These are phyloP conservation scores for Phialocephala sp. DNA, from an alignment of 2,329 filamentous ascomycete species.

Conservation along the genomic window DNA sequence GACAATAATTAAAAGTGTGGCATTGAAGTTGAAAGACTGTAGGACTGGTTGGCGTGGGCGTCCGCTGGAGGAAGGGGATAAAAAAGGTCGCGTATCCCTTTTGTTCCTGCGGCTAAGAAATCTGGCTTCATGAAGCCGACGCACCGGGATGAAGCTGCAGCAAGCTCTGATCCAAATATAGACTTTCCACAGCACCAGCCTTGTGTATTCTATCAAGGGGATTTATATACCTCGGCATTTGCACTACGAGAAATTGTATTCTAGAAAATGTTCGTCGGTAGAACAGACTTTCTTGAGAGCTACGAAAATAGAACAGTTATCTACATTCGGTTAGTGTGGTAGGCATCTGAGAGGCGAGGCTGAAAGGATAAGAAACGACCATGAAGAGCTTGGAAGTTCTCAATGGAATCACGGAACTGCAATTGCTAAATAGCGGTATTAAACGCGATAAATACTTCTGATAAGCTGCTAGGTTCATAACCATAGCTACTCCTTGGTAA, in stretches of 20 bases:
- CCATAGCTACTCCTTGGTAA: background rate
- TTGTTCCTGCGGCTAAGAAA: slow-evolving; percentile 34
- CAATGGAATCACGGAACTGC: background rate
- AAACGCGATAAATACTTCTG: background rate
- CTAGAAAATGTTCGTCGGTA: background rate
- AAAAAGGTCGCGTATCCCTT: slow-evolving; percentile 30
- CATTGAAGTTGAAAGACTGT: slow-evolving; percentile 36
- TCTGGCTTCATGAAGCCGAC: slow-evolving; percentile 5
- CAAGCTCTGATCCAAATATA: slow-evolving; percentile 13
- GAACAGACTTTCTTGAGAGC: background rate
- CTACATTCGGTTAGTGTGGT: slow-evolving; percentile 9
- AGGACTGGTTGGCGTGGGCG: slow-evolving; percentile 22
- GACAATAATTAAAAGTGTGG: slow-evolving; percentile 37
- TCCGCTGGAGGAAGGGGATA: slow-evolving; percentile 19
- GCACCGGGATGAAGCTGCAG: background rate
- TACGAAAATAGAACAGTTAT: slow-evolving; percentile 23
- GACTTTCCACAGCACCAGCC: slow-evolving; percentile 12
- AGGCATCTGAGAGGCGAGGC: slow-evolving; percentile 21
- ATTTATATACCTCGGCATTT: background rate
- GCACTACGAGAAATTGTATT: background rate
- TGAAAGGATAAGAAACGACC: background rate
- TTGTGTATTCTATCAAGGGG: background rate
- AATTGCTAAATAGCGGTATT: background rate
- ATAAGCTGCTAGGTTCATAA: background rate
- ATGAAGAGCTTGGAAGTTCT: background rate